A percentile compares a stretch with the other conserved stretches of the same genome.
phyloP scores from a whole-genome alignment of 331 rosid genomes.

The Malus hybrid region DNA sequence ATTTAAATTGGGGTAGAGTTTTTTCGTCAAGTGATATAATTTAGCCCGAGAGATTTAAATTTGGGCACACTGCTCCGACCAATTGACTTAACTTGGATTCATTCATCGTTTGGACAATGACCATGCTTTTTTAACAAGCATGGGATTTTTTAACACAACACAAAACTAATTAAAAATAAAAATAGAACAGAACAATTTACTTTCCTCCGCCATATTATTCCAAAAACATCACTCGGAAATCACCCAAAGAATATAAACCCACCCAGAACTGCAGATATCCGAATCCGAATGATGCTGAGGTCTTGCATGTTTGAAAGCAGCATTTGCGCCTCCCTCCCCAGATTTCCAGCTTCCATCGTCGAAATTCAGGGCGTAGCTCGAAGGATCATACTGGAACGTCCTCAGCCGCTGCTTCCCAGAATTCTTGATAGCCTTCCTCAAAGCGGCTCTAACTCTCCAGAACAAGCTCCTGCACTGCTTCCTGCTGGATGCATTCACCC shows the following conservation, averaged over 20 bases:
- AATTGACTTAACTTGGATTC: background rate
- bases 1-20: no score
- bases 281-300: slow-evolving; percentile 19
- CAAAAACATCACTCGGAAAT: slow-evolving; percentile 30
- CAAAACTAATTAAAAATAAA: no score
- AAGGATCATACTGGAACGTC: slow-evolving; percentile 84
- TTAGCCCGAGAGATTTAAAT: no score
- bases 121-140: background rate
- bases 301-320: slow-evolving; percentile 15
- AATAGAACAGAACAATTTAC: background rate
- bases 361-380: slow-evolving; percentile 89
- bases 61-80: background rate
- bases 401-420: slow-evolving; percentile 35
- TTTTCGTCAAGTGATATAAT: no score
- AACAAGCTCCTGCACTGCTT: slow-evolving; percentile 56
- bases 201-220: background rate
- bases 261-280: slow-evolving; percentile 24
- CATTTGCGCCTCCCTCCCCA: slow-evolving; percentile 19
- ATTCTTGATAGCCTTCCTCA: slow-evolving; percentile 62
- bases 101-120: slow-evolving; percentile 1
- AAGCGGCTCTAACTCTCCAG: slow-evolving; percentile 58
- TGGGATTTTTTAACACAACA: background rate
- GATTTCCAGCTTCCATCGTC: slow-evolving; percentile 56
- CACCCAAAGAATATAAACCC: slow-evolving; percentile 66
- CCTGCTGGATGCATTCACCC: slow-evolving; percentile 46